Conservation (phyloP, 169 alveolate species). For the Neospora caninum region DNA sequence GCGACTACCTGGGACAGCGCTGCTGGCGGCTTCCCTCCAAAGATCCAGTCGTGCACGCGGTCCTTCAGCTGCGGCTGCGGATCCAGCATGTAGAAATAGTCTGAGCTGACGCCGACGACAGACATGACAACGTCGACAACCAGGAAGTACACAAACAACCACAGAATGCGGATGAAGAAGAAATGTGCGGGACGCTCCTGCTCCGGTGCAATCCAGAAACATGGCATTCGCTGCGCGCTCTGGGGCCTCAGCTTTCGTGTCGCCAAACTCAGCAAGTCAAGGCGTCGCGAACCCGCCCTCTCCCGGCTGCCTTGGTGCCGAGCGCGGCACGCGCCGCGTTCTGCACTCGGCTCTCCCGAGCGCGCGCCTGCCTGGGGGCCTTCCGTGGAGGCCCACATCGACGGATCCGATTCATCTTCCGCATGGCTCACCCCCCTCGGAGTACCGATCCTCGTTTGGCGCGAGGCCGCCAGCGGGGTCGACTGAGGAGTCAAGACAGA, state of each 20-base stretch:
- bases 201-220: neutral
- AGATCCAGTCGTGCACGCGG: slow-evolving; percentile 19
- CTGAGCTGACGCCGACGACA: neutral
- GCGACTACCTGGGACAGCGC: neutral
- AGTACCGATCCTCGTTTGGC: neutral
- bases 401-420: neutral
- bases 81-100: neutral
- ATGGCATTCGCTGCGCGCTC: neutral
- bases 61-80: slow-evolving; percentile 40
- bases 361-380: no score
- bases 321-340: no score
- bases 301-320: no score
- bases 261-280: no score
- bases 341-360: no score
- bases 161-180: neutral
- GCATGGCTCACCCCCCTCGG: neutral
- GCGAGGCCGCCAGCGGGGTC: neutral
- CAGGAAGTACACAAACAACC: neutral
- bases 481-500: neutral
- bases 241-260: no score
- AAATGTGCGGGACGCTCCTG: neutral
- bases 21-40: neutral
- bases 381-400: neutral
- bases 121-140: neutral
- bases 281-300: no score